These are phyloP conservation scores for Tricholoma furcatifolium DNA, from an alignment of 768 basidiomycete species.

Conservation along the genomic window DNA sequence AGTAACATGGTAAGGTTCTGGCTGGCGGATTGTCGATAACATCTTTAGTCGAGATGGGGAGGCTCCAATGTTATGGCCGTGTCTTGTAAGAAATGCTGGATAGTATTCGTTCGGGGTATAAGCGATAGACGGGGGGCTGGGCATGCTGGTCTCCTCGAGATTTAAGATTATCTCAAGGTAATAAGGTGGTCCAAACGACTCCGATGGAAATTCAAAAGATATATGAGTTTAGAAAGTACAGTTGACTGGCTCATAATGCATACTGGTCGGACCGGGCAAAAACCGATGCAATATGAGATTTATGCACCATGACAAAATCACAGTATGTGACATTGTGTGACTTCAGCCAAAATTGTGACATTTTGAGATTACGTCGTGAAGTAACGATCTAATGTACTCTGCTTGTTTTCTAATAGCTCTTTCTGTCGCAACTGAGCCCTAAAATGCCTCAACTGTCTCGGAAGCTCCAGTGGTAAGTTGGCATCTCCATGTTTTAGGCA, in stretches of 20 bases:
- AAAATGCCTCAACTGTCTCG: constrained; percentile 5
- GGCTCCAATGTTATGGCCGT: too few relatives aligned
- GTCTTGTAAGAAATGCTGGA: too few relatives aligned
- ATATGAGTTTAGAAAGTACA: too few relatives aligned
- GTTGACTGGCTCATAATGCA: neutral
- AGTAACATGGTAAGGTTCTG: too few relatives aligned
- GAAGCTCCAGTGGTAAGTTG: constrained; percentile 3
- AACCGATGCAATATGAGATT: constrained; percentile 6
- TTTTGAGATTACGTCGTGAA: neutral
- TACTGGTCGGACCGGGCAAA: neutral
- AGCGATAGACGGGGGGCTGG: too few relatives aligned
- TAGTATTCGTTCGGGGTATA: too few relatives aligned
- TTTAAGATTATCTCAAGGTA: too few relatives aligned
- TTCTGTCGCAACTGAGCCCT: neutral
- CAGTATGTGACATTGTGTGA: constrained; percentile 2
- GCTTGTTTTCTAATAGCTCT: neutral
- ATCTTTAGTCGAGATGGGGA: too few relatives aligned
- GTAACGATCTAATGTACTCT: neutral
- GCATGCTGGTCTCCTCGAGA: too few relatives aligned
- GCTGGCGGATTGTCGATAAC: too few relatives aligned
- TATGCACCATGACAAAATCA: constrained; percentile 3
- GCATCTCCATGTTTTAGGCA: constrained; percentile 4
- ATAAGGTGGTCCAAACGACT: too few relatives aligned
- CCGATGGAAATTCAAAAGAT: too few relatives aligned
- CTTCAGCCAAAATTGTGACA: constrained; percentile 1